Evolutionary conservation across 768 basidiomycete genomes (phyloP).

Genomic region (Mycena filopes): DNA sequence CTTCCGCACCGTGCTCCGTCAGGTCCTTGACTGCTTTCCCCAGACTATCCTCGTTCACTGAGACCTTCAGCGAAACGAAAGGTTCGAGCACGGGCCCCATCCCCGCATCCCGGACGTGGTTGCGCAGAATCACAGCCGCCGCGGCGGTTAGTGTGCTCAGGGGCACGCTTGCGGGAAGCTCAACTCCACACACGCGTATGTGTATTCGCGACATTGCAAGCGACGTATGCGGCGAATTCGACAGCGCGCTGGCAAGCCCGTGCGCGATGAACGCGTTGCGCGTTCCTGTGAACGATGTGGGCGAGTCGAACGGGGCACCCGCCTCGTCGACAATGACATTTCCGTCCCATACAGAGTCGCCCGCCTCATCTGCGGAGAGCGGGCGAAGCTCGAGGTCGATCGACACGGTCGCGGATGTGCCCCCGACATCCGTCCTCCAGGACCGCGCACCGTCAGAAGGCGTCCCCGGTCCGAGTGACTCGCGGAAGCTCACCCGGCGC

Average conservation of each 20-base stretch:
- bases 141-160: slow-evolving; percentile 73
- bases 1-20: slow-evolving; percentile 85
- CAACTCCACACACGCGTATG: slow-evolving; percentile 61
- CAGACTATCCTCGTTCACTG: slow-evolving; percentile 71
- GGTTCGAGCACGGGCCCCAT: slow-evolving; percentile 85
- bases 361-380: slow-evolving; percentile 63
- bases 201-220: slow-evolving; percentile 74
- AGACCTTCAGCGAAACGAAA: slow-evolving; percentile 75
- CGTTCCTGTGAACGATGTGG: slow-evolving; percentile 57
- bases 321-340: slow-evolving; percentile 73
- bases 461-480: slow-evolving; percentile 55
- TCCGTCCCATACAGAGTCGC: slow-evolving; percentile 79
- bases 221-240: slow-evolving; percentile 82
- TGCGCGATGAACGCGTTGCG: slow-evolving; percentile 67
- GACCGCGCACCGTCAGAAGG: slow-evolving; percentile 48
- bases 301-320: slow-evolving; percentile 62
- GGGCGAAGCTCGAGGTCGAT: slow-evolving; percentile 67
- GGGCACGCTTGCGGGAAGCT: slow-evolving; percentile 53
- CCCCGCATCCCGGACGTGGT: slow-evolving; percentile 68
- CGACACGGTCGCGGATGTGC: slow-evolving; percentile 60
- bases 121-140: slow-evolving; percentile 70
- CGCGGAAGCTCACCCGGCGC: slow-evolving; percentile 85
- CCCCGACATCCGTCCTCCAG: slow-evolving; percentile 74
- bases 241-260: slow-evolving; percentile 77
- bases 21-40: slow-evolving; percentile 87